phyloP scores from a whole-genome alignment of 2,329 filamentous ascomycete genomes.

The Rutstroemia sp. region DNA sequence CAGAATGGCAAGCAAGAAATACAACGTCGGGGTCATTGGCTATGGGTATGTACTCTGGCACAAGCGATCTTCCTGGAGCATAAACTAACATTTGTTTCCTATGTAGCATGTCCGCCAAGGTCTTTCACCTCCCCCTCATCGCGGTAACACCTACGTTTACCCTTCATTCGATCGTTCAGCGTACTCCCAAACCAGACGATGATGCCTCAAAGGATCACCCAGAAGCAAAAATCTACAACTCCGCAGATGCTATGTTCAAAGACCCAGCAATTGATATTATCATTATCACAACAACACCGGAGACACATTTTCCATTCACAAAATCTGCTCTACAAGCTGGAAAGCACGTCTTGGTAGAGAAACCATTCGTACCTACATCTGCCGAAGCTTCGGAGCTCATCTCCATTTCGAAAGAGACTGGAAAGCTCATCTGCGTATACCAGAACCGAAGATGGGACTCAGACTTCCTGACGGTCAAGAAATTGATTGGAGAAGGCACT shows the following conservation, averaged over 20 bases:
- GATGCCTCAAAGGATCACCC: constrained; percentile 66
- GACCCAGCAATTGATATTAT: constrained; percentile 62
- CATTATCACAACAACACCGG: constrained; percentile 63
- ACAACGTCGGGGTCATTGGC: not conserved
- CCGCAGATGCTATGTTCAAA: constrained; percentile 53
- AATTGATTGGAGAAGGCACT: constrained; percentile 49
- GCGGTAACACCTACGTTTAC: constrained; percentile 53
- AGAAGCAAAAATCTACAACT: constrained; percentile 54
- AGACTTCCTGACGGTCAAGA: constrained; percentile 65
- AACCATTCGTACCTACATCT: constrained; percentile 70
- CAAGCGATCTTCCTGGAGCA: too few species aligned
- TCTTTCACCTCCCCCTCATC: constrained; percentile 81
- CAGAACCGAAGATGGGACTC: constrained; percentile 61
- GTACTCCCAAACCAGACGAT: constrained; percentile 54
- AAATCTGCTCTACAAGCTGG: constrained; percentile 58
- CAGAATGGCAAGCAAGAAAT: not conserved
- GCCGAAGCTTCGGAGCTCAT: constrained; percentile 59
- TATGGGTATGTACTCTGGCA: not conserved
- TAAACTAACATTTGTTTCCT: not conserved
- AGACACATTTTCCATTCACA: constrained; percentile 60
- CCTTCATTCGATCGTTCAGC: constrained; percentile 70
- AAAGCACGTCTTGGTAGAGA: constrained; percentile 77
- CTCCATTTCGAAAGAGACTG: constrained; percentile 31
- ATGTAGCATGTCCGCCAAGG: constrained; percentile 55
- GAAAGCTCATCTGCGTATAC: constrained; percentile 38